Conservation (phyloP, 768 basidiomycete genomes). For the Mycena galopus region DNA sequence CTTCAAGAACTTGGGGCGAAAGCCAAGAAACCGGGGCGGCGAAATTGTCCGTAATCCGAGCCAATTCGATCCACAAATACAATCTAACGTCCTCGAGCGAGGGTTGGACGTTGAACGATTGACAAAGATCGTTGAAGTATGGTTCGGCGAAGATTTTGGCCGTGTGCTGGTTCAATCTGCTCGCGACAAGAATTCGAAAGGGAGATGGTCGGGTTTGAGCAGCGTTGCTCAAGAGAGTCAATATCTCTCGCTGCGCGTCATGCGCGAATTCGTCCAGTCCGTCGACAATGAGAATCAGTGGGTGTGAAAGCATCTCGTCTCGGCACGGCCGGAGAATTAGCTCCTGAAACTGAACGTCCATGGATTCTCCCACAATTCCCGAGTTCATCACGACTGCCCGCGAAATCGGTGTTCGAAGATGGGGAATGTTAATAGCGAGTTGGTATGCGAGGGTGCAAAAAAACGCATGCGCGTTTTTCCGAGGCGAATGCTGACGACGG, state of each 20-base stretch:
- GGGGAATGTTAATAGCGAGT: constrained; percentile 25
- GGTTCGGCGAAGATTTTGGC: constrained; percentile 10
- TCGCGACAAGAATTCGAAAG: constrained; percentile 18
- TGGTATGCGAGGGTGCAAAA: constrained; percentile 27
- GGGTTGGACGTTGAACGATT: constrained; percentile 17
- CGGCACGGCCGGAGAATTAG: constrained; percentile 30
- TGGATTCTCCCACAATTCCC: constrained; percentile 9
- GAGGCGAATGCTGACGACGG: background rate
- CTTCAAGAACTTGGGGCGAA: background rate
- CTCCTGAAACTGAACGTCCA: constrained; percentile 20
- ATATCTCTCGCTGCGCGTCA: constrained; percentile 22
- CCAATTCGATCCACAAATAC: constrained; percentile 17
- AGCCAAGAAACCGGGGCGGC: background rate
- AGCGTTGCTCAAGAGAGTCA: constrained; percentile 19
- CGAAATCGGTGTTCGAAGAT: constrained; percentile 23
- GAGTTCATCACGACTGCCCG: constrained; percentile 17
- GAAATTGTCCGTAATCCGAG: background rate
- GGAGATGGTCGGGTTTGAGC: background rate
- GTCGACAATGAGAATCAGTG: constrained; percentile 28
- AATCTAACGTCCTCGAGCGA: constrained; percentile 27
- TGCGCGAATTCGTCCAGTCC: constrained; percentile 22
- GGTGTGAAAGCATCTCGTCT: background rate
- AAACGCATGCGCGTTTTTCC: constrained; percentile 3
- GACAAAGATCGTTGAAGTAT: background rate
- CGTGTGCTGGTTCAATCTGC: background rate